phyloP scores from a whole-genome alignment of 305 asterid genomes.

The Fraxinus sp. region DNA sequence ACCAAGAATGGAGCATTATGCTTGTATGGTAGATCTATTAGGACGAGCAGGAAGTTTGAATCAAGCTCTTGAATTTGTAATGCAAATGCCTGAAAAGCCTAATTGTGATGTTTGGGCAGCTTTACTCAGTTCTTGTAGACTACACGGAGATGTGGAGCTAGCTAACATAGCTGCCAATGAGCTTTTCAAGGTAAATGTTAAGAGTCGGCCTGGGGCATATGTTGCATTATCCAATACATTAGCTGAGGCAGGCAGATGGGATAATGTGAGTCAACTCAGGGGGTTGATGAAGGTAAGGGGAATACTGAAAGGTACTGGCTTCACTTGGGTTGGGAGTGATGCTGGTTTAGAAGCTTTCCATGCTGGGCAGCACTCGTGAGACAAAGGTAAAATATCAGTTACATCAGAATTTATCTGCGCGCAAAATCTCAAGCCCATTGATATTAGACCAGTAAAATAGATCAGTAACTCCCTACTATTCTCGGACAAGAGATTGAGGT shows the following conservation, averaged over 20 bases:
- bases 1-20: slow-evolving; percentile 93
- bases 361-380: slow-evolving; percentile 44
- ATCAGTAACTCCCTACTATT: neutral
- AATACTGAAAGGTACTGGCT: slow-evolving; percentile 74
- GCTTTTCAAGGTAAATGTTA: slow-evolving; percentile 50
- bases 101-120: slow-evolving; percentile 93
- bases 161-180: slow-evolving; percentile 73
- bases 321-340: slow-evolving; percentile 77
- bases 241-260: slow-evolving; percentile 94
- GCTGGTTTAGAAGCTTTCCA: slow-evolving; percentile 64
- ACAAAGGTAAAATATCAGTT: neutral
- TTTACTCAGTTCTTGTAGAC: slow-evolving; percentile 71
- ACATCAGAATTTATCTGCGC: neutral
- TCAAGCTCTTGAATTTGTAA: slow-evolving; percentile 61
- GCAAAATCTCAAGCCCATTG: neutral
- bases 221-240: slow-evolving; percentile 73
- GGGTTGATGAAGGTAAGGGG: slow-evolving; percentile 79
- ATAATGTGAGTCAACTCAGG: slow-evolving; percentile 69
- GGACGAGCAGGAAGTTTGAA: slow-evolving; percentile 81
- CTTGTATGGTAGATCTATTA: slow-evolving; percentile 82
- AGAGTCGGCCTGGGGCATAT: slow-evolving; percentile 76
- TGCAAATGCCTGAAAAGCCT: slow-evolving; percentile 65
- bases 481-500: neutral
- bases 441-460: neutral
- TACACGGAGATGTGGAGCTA: slow-evolving; percentile 83